phyloP scores from a whole-genome alignment of 1,284 basidiomycete species.

The Anthracocystis setariae region DNA sequence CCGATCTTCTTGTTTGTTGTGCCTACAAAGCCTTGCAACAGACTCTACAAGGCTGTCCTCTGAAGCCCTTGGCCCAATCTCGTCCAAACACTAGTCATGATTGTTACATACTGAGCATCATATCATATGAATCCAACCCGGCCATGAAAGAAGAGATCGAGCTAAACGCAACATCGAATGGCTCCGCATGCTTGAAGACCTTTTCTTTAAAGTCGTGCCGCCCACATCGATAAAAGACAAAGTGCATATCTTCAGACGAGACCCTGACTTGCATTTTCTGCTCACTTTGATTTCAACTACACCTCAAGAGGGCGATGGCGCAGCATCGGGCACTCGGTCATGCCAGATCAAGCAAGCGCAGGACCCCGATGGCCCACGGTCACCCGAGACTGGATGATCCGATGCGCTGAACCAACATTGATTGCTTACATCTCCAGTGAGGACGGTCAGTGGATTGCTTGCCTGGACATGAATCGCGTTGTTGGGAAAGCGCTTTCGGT shows the following conservation, averaged over 20 bases:
- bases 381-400: too few species aligned
- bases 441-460: too few species aligned
- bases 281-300: too few species aligned
- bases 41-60: too few species aligned
- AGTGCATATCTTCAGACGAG: neutral
- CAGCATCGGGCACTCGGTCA: too few species aligned
- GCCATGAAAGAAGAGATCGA: too few species aligned
- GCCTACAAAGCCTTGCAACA: neutral
- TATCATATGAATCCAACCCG: neutral
- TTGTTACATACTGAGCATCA: neutral
- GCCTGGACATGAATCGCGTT: neutral
- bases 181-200: neutral
- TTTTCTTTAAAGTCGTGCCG: neutral
- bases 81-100: too few species aligned
- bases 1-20: neutral
- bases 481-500: neutral
- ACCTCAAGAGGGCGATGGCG: too few species aligned
- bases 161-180: neutral
- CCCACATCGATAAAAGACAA: neutral
- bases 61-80: too few species aligned
- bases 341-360: too few species aligned
- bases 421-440: neutral
- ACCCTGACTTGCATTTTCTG: neutral
- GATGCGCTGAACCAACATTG: too few species aligned
- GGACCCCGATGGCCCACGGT: too few species aligned